These are phyloP conservation scores for Platanthera zijinensis DNA, from an alignment of 106 monocot species.

Conservation along the genomic window DNA sequence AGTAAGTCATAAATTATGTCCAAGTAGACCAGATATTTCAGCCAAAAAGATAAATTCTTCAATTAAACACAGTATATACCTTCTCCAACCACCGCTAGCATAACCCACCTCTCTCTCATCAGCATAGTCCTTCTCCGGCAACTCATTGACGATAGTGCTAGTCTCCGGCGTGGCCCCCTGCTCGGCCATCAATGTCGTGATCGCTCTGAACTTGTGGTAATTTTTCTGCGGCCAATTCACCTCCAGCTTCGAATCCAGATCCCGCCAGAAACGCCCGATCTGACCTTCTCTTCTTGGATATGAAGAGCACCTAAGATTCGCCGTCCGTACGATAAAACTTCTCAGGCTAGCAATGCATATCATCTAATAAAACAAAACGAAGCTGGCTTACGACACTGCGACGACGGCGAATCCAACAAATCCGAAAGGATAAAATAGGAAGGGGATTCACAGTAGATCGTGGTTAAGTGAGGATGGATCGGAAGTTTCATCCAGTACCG, in stretches of 20 bases:
- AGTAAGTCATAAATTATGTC: not conserved
- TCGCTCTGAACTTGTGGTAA: not conserved
- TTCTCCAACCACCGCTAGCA: constrained; percentile 9
- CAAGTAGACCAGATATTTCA: not conserved
- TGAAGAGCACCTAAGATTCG: not conserved
- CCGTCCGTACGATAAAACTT: constrained; percentile 3
- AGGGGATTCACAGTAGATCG: constrained; percentile 1
- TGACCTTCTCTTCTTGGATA: constrained; percentile 2
- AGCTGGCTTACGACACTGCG: too few species aligned
- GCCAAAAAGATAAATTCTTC: not conserved
- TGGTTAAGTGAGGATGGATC: not conserved
- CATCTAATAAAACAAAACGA: not conserved
- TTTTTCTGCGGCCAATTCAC: not conserved
- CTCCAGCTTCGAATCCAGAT: constrained; percentile 1
- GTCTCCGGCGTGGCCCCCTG: not conserved
- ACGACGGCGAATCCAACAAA: not conserved
- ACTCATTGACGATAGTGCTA: not conserved
- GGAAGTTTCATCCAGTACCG: not conserved
- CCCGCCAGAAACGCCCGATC: not conserved
- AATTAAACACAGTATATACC: not conserved
- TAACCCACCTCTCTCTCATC: constrained; percentile 8
- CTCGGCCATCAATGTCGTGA: constrained; percentile 5
- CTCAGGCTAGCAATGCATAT: constrained; percentile 7
- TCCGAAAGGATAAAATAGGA: not conserved
- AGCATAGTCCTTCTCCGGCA: not conserved